Evolutionary conservation across 1,284 basidiomycete genomes (phyloP), one percentile per base, ranked within the genome.

Genomic region (Puccinia coronata): DNA sequence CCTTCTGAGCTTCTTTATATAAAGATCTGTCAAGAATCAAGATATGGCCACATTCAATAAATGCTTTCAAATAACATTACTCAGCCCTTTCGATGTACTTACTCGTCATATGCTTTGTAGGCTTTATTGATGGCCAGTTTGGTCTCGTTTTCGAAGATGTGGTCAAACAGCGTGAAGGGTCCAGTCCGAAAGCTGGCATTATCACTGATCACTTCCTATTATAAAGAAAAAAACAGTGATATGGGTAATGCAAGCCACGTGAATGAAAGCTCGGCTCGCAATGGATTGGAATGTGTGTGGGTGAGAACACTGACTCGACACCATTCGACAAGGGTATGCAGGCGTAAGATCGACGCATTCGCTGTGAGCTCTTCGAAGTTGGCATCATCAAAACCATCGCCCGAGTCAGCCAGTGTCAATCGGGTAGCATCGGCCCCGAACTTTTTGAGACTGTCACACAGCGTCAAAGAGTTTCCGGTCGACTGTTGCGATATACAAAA

Each of bases 361-460:
- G 97, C 97, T 16, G 93, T 94, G 88, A 95, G 95, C 89, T 99
- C 97, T 86, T 99, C 97, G 85, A 99, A 99, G 89, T 98, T 99
- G 78, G 92, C 93, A 87, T 99, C 96, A 87, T 98, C 96, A 84
- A 99, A 91, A 82, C 95, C 94, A 86, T 99, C 97, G 47, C 97
- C 97, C 36, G 96, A 95, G 88, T 99, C 96, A 51, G 97, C 97
- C 85, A 99, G 90, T 53, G 91, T 91, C 88, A 99, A 88, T 83
- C 97, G 90, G 84, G 93, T 96, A 49, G 96, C 94, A 86, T 96
- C 94, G 34, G 95, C 93, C 77, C 94, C 95, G 85, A 96, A 96
- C 88, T 96, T 95, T 85, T 90, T 88, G 75, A 95, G 89, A 12
- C 91, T 89, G 85, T 95, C 91, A 72, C 90, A 88, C 84, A 95